Conservation (phyloP, 352 stramenopile species). For the Phytophthora niederhauseri region DNA sequence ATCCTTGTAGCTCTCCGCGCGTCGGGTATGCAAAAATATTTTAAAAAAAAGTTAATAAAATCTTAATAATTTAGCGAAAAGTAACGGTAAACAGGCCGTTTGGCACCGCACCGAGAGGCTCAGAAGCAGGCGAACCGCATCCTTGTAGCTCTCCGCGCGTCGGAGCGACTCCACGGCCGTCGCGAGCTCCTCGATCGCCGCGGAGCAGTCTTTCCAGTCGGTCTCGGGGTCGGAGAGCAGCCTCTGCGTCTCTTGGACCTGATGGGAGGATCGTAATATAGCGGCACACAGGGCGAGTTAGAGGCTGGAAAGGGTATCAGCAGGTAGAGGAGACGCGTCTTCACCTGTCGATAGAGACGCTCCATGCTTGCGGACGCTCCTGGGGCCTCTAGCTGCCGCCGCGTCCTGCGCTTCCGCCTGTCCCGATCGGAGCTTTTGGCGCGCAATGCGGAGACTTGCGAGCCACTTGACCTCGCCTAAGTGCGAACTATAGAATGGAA, state of each 20-base stretch:
- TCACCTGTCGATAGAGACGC: constrained; percentile 28
- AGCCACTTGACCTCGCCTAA: not conserved
- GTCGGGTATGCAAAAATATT: constrained; percentile 1
- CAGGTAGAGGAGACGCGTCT: constrained; percentile 8
- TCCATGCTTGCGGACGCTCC: constrained; percentile 30
- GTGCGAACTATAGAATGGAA: constrained; percentile 1
- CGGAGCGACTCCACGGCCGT: constrained; percentile 48
- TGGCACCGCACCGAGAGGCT: constrained; percentile 46
- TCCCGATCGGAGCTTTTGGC: constrained; percentile 16
- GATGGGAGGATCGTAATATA: constrained; percentile 8
- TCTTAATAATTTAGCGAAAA: not conserved
- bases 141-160: constrained; percentile 26
- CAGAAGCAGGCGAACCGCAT: constrained; percentile 47
- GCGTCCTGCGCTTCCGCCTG: constrained; percentile 19
- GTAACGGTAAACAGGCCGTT: constrained; percentile 12
- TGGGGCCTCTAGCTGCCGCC: constrained; percentile 5
- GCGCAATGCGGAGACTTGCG: constrained; percentile 25
- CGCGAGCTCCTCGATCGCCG: constrained; percentile 51
- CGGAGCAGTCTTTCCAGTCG: constrained; percentile 53
- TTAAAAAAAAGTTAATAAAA: constrained; percentile 10
- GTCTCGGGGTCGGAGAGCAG: constrained; percentile 31
- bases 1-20: constrained; percentile 32
- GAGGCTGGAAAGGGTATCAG: constrained; percentile 12
- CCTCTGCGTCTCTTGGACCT: constrained; percentile 52
- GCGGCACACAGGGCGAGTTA: constrained; percentile 22